Conservation (phyloP, 2,329 filamentous ascomycete species). For the Amphichorda felina region DNA sequence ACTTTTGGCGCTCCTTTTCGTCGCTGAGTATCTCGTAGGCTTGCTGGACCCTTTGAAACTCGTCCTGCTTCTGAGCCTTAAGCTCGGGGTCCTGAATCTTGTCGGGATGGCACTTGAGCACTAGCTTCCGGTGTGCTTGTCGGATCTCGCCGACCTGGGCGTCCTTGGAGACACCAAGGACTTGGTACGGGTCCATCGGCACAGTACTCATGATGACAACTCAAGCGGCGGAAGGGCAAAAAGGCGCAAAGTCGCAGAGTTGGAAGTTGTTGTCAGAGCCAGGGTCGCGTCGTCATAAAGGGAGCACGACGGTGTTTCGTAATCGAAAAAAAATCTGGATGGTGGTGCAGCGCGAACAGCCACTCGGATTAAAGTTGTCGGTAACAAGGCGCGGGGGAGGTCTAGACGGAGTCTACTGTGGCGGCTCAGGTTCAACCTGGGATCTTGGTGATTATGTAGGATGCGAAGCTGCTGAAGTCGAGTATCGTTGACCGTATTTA, state of each 20-base stretch:
- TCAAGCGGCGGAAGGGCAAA: not conserved
- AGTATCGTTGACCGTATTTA: slow-evolving; percentile 5
- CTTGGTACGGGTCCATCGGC: slow-evolving; percentile 66
- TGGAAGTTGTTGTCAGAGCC: not conserved
- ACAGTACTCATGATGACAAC: slow-evolving; percentile 33
- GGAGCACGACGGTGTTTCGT: not conserved
- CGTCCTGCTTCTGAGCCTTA: slow-evolving; percentile 68
- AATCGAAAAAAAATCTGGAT: not conserved
- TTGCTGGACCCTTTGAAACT: slow-evolving; percentile 87
- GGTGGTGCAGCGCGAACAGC: not conserved
- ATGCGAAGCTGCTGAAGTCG: not conserved
- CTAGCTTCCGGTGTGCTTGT: slow-evolving; percentile 71
- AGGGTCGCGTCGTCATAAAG: not conserved
- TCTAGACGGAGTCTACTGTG: not conserved
- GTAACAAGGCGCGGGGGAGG: not conserved
- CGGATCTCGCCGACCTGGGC: slow-evolving; percentile 63
- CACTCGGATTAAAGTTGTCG: not conserved
- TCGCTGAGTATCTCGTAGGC: slow-evolving; percentile 87
- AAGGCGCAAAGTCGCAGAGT: not conserved
- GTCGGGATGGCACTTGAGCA: slow-evolving; percentile 82
- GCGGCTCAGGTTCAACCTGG: too few species aligned
- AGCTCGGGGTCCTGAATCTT: slow-evolving; percentile 70
- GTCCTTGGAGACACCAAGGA: slow-evolving; percentile 61
- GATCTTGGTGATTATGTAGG: too few species aligned
- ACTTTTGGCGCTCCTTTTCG: slow-evolving; percentile 57